phyloP scores from a whole-genome alignment of 78 protist species.

The Speleostelium caveatum region DNA sequence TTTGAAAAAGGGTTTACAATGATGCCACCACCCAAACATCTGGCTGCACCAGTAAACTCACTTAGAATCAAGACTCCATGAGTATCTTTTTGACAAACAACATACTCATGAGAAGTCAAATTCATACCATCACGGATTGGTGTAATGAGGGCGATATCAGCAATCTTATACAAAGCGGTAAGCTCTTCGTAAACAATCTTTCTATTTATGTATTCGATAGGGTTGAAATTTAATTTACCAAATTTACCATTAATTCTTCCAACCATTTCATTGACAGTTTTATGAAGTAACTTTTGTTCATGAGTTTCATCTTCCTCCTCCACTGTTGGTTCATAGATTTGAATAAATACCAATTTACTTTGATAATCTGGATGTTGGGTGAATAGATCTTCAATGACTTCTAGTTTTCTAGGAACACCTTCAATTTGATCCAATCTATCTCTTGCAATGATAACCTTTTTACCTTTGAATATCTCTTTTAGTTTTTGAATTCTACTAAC shows the following conservation, averaged over 20 bases:
- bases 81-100: constrained; percentile 77
- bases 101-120: constrained; percentile 77
- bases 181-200: constrained; percentile 80
- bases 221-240: constrained; percentile 86
- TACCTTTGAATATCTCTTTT: constrained; percentile 41
- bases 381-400: constrained; percentile 83
- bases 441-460: constrained; percentile 82
- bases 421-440: constrained; percentile 92
- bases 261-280: constrained; percentile 77
- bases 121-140: constrained; percentile 93
- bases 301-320: constrained; percentile 82
- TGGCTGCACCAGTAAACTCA: constrained; percentile 86
- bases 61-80: constrained; percentile 77
- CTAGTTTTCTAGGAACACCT: constrained; percentile 89
- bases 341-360: constrained; percentile 78
- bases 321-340: constrained; percentile 72
- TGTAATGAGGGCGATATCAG: constrained; percentile 87
- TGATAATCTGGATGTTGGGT: constrained; percentile 33
- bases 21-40: constrained; percentile 76
- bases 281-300: constrained; percentile 68
- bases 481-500: neutral
- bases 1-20: constrained; percentile 80
- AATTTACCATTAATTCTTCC: constrained; percentile 86
- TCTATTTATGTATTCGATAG: constrained; percentile 89
- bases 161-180: constrained; percentile 81